phyloP scores from a whole-genome alignment of 2,329 filamentous ascomycete genomes.

The Arthrobotrys pseudoclavata region DNA sequence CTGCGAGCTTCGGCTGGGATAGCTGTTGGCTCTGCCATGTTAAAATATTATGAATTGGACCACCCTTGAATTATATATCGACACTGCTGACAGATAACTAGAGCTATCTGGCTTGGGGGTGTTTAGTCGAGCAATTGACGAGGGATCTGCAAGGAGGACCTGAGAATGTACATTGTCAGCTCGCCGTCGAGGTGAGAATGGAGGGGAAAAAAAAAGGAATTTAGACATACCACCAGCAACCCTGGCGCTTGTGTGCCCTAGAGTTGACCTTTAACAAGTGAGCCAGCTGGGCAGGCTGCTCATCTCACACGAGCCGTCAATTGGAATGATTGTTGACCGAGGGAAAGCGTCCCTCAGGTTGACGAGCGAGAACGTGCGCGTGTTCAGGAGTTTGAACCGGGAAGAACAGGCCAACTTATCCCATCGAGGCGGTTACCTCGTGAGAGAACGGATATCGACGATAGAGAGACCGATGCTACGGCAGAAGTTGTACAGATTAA shows the following conservation, averaged over 20 bases:
- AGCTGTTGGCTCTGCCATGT: slow-evolving; percentile 46
- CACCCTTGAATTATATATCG: slow-evolving; percentile 15
- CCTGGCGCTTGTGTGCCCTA: slow-evolving; percentile 31
- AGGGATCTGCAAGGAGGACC: slow-evolving; percentile 14
- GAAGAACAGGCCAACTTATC: slow-evolving; percentile 48
- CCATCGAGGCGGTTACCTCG: slow-evolving; percentile 57
- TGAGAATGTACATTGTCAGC: slow-evolving; percentile 18
- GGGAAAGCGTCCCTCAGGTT: slow-evolving; percentile 45
- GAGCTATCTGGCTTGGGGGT: slow-evolving; percentile 11
- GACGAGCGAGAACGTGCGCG: slow-evolving; percentile 38
- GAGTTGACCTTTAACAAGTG: slow-evolving; percentile 45
- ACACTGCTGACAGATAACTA: not conserved
- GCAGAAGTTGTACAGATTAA: slow-evolving; percentile 6
- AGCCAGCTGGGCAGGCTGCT: slow-evolving; percentile 60
- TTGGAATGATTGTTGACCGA: slow-evolving; percentile 43
- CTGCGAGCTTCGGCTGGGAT: slow-evolving; percentile 23
- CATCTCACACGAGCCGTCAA: slow-evolving; percentile 58
- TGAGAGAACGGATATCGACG: slow-evolving; percentile 23
- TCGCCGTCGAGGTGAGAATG: not conserved
- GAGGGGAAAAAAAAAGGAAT: not conserved
- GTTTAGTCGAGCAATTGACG: slow-evolving; percentile 25
- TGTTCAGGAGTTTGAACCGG: slow-evolving; percentile 50
- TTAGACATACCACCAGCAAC: slow-evolving; percentile 40
- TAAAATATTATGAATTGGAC: slow-evolving; percentile 17
- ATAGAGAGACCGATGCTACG: slow-evolving; percentile 14